These are phyloP conservation scores for Deinandra increscens DNA, from an alignment of 129 eudicot species.

Conservation along the genomic window DNA sequence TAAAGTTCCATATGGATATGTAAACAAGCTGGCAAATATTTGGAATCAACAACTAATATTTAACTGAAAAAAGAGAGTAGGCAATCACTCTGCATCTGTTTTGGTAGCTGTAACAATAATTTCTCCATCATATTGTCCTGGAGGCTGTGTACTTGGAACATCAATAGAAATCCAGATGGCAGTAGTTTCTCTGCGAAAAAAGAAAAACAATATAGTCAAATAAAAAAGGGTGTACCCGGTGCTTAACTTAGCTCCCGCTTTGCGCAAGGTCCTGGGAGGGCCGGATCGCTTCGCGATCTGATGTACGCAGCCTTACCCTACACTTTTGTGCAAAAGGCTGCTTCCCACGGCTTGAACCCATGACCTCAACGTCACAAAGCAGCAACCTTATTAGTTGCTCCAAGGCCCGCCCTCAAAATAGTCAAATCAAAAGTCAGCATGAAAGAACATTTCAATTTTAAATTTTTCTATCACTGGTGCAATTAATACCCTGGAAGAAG, in stretches of 20 bases:
- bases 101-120: conserved; percentile 68
- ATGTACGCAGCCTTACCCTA: too few relatives aligned
- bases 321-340: too few relatives aligned
- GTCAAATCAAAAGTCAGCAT: conserved; percentile 6
- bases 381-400: too few relatives aligned
- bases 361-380: too few relatives aligned
- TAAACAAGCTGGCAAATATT: conserved; percentile 23
- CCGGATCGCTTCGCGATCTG: too few relatives aligned
- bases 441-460: conserved; percentile 9
- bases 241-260: too few relatives aligned
- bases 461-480: background rate
- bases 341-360: too few relatives aligned
- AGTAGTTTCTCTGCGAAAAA: conserved; percentile 70
- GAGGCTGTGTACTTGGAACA: conserved; percentile 73
- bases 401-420: too few relatives aligned
- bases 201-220: too few relatives aligned
- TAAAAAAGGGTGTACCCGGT: too few relatives aligned
- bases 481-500: conserved; percentile 76
- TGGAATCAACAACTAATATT: conserved; percentile 2
- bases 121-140: conserved; percentile 94
- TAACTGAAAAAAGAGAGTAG: conserved; percentile 48
- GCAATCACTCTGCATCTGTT: conserved; percentile 81
- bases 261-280: too few relatives aligned
- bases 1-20: conserved; percentile 13
- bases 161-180: conserved; percentile 82